Conservation (phyloP, 1,139 yeast species). For the Hanseniaspora uvarum region DNA sequence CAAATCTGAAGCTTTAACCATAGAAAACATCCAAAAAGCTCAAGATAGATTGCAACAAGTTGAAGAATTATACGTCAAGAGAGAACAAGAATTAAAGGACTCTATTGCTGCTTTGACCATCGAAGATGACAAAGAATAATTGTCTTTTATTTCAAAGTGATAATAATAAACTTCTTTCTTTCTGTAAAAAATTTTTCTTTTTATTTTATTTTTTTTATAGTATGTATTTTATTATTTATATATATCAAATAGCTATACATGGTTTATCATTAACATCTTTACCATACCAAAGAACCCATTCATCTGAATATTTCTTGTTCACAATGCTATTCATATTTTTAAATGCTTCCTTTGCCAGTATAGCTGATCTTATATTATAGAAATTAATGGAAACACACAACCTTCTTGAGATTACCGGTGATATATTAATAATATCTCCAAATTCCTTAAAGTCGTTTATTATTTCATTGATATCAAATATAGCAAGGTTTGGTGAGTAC, state of each 20-base stretch:
- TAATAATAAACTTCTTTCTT: neutral
- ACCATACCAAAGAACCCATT: conserved; percentile 60
- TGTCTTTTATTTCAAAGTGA: neutral
- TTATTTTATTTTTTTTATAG: neutral
- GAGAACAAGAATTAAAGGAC: conserved; percentile 34
- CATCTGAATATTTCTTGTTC: conserved; percentile 38
- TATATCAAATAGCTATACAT: conserved; percentile 28
- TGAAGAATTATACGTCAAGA: conserved; percentile 31
- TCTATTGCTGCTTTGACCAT: conserved; percentile 32
- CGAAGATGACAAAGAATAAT: conserved; percentile 22
- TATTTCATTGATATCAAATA: conserved; percentile 36
- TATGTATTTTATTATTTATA: neutral
- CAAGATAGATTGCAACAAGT: conserved; percentile 65
- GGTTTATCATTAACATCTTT: conserved; percentile 57
- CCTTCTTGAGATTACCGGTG: conserved; percentile 58
- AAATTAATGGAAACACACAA: conserved; percentile 55
- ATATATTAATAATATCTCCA: conserved; percentile 55
- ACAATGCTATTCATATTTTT: conserved; percentile 33
- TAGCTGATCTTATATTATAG: conserved; percentile 53
- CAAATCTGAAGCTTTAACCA: conserved; percentile 75
- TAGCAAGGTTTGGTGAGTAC: conserved; percentile 27
- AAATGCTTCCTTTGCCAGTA: conserved; percentile 47
- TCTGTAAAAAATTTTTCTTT: neutral
- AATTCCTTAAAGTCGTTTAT: conserved; percentile 43
- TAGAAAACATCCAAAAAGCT: conserved; percentile 62